A percentile compares a stretch with the other conserved stretches of the same genome.
Evolutionary conservation across 106 monocot species (phyloP).

Genomic region (Platanthera zijinensis): DNA sequence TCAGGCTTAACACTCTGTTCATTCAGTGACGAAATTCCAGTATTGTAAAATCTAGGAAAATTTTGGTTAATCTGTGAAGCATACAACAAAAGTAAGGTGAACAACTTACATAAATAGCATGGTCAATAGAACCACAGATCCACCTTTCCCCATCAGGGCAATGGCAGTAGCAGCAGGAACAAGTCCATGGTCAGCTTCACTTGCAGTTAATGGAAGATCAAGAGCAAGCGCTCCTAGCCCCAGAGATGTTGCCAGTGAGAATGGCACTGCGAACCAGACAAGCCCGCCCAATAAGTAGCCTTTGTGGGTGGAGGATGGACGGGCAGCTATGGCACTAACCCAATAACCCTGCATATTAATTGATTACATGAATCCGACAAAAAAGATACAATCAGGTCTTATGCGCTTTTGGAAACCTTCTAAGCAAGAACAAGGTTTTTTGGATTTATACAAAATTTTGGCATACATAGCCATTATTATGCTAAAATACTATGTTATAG

Average conservation of each 20-base stretch:
- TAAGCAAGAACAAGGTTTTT: no score
- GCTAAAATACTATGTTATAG: no score
- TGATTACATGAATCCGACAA: not conserved
- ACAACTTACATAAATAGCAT: conserved; percentile 93
- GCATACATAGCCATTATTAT: no score
- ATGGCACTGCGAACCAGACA: conserved; percentile 98
- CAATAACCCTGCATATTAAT: conserved; percentile 71
- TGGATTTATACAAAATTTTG: no score
- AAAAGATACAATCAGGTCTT: not conserved
- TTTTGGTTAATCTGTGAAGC: no score
- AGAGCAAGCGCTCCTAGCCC: conserved; percentile 97
- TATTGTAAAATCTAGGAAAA: no score
- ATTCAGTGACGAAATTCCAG: no score
- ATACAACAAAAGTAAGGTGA: not conserved
- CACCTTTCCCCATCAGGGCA: conserved; percentile 88
- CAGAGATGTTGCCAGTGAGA: conserved; percentile 86
- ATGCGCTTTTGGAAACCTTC: no score
- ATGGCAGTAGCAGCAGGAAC: conserved; percentile 94
- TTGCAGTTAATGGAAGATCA: conserved; percentile 77
- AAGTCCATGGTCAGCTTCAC: conserved; percentile 72
- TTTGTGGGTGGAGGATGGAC: conserved; percentile 95
- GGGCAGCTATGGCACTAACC: conserved; percentile 94
- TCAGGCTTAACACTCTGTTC: no score
- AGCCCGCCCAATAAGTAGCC: conserved; percentile 94
- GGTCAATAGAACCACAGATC: conserved; percentile 93